phyloP scores from a whole-genome alignment of 2,329 filamentous ascomycete species.

The Byssochlamys sp. region DNA sequence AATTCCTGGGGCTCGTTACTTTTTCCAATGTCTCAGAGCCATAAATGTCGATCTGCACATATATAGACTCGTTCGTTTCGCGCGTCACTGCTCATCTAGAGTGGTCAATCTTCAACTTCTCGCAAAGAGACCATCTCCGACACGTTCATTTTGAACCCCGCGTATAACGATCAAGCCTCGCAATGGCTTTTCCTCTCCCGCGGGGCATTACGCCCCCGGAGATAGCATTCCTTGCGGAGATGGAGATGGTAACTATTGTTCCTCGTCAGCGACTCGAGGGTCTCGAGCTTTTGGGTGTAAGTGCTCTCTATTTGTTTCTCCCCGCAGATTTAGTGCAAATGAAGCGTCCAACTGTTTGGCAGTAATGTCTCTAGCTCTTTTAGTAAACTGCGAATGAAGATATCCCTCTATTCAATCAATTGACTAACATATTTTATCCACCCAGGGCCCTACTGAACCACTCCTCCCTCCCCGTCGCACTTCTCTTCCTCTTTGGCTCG shows the following conservation, averaged over 20 bases:
- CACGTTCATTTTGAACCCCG: not conserved
- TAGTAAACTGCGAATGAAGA: not conserved
- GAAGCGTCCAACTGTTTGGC: not conserved
- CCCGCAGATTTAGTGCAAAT: not conserved
- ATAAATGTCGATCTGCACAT: not conserved
- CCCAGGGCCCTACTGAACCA: slow-evolving; percentile 64
- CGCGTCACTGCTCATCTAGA: not conserved
- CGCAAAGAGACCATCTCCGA: not conserved
- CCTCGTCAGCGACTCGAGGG: slow-evolving; percentile 82
- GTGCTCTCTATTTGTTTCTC: slow-evolving; percentile 29
- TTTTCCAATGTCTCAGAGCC: not conserved
- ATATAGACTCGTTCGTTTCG: not conserved
- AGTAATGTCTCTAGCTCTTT: not conserved
- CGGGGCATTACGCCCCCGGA: slow-evolving; percentile 71
- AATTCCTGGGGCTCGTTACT: not conserved
- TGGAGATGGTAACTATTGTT: slow-evolving; percentile 88
- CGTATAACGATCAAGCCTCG: slow-evolving; percentile 3
- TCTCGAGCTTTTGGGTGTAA: slow-evolving; percentile 74
- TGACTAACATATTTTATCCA: slow-evolving; percentile 4
- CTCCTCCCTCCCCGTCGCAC: slow-evolving; percentile 73
- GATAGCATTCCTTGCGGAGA: slow-evolving; percentile 89
- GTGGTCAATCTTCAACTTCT: not conserved
- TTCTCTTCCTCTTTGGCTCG: slow-evolving; percentile 82
- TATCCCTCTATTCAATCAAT: not conserved
- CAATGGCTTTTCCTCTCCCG: slow-evolving; percentile 54